Conservation (phyloP, 495 filamentous ascomycete genomes). For the Clavariopsis aquatica region DNA sequence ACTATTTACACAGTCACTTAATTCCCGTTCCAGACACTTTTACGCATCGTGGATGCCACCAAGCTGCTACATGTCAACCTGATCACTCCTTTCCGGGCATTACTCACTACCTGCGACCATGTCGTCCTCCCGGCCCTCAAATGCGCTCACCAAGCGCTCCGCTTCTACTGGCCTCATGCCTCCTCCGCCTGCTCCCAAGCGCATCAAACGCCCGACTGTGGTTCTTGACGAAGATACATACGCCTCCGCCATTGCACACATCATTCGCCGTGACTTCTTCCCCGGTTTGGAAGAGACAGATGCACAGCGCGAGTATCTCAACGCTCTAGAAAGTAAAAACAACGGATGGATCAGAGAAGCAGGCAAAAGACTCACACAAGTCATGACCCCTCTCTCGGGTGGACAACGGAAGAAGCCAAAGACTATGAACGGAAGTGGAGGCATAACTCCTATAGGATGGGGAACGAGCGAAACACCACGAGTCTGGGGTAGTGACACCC, state of each 20-base stretch:
- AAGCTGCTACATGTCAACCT: background rate
- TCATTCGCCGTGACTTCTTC: constrained; percentile 96
- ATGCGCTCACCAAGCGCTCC: constrained; percentile 64
- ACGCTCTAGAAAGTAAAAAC: constrained; percentile 84
- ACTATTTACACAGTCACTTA: background rate
- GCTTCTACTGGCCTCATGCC: constrained; percentile 77
- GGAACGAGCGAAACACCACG: constrained; percentile 52
- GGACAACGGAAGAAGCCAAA: constrained; percentile 47
- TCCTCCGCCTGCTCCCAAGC: constrained; percentile 82
- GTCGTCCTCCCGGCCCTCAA: constrained; percentile 35
- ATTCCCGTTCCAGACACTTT: background rate
- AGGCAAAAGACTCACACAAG: constrained; percentile 67
- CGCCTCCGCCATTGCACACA: constrained; percentile 84
- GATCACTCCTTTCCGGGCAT: background rate
- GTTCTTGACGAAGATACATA: constrained; percentile 95
- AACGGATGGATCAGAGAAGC: constrained; percentile 83
- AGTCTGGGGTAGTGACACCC: constrained; percentile 66
- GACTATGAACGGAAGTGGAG: constrained; percentile 27
- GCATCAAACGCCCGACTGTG: constrained; percentile 87
- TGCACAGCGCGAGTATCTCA: constrained; percentile 85
- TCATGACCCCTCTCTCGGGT: constrained; percentile 75
- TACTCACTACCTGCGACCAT: constrained; percentile 15
- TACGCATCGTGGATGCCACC: background rate
- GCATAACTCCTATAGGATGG: background rate
- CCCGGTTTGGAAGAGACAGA: constrained; percentile 84